Conservation (phyloP, 148 eudicot genomes). For the Suaeda aralocaspica region DNA sequence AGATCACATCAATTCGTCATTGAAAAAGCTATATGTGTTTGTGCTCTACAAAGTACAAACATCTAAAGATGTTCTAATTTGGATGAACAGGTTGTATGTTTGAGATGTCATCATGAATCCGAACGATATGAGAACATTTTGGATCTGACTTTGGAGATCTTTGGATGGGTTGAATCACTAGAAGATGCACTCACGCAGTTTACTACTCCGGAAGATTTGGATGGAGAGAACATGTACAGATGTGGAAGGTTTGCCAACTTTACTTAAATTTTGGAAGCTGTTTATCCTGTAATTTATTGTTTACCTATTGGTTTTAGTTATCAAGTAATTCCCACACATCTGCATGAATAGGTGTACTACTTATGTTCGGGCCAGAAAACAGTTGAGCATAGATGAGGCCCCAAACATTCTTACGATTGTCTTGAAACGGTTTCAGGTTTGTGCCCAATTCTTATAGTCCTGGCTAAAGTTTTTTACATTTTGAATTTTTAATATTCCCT, state of each 20-base stretch:
- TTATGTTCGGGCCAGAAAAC: constrained; percentile 86
- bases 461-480: background rate
- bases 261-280: background rate
- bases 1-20: background rate
- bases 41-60: background rate
- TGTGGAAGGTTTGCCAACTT: constrained; percentile 71
- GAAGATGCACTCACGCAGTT: constrained; percentile 94
- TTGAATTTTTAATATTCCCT: background rate
- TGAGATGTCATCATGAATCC: constrained; percentile 76
- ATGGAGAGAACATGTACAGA: constrained; percentile 94
- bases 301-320: too few relatives aligned
- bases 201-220: constrained; percentile 85
- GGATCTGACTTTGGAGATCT: constrained; percentile 93
- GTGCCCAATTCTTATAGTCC: background rate
- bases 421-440: constrained; percentile 95
- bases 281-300: background rate
- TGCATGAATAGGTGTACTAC: constrained; percentile 57
- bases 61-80: background rate
- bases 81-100: constrained; percentile 64
- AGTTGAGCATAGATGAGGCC: constrained; percentile 82
- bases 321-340: constrained; percentile 17
- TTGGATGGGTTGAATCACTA: constrained; percentile 84
- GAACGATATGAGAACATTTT: constrained; percentile 79
- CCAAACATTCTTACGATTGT: constrained; percentile 93
- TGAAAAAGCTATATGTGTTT: background rate